These are phyloP conservation scores for Lasiodiplodia sp. DNA, from an alignment of 2,329 filamentous ascomycete species.

Conservation along the genomic window DNA sequence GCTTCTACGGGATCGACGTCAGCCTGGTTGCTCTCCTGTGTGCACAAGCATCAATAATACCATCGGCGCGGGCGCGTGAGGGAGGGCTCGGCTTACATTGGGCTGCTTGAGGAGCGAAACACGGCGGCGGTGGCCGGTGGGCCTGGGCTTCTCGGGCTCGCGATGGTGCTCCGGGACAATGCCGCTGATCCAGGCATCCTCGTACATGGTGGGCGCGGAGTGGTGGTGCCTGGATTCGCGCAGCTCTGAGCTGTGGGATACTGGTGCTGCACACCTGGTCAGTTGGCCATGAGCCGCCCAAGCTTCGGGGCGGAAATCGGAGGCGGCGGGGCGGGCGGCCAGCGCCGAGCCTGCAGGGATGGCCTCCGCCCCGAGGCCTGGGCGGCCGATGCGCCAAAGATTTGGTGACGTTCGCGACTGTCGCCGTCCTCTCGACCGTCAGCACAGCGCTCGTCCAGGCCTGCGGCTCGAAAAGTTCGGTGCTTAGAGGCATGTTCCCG, in stretches of 20 bases:
- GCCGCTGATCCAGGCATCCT: conserved; percentile 81
- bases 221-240: conserved; percentile 18
- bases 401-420: conserved; percentile 26
- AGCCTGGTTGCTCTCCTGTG: conserved; percentile 63
- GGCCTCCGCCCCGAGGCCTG: conserved; percentile 1
- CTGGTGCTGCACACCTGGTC: conserved; percentile 24
- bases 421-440: background rate
- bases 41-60: conserved; percentile 52
- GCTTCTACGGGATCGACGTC: conserved; percentile 62
- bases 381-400: conserved; percentile 17
- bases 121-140: conserved; percentile 67
- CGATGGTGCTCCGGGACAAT: conserved; percentile 66
- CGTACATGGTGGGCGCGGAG: conserved; percentile 66
- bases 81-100: conserved; percentile 52
- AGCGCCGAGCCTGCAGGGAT: conserved; percentile 5
- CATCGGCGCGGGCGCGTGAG: conserved; percentile 43
- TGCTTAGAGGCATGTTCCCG: background rate
- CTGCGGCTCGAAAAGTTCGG: conserved; percentile 1
- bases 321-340: background rate
- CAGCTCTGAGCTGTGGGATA: conserved; percentile 13
- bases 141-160: conserved; percentile 57
- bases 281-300: background rate
- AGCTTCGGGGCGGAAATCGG: conserved; percentile 2
- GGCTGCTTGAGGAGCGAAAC: conserved; percentile 70
- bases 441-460: conserved; percentile 7